phyloP scores from a whole-genome alignment of 345 rosid species.

The Carallia brachiata region DNA sequence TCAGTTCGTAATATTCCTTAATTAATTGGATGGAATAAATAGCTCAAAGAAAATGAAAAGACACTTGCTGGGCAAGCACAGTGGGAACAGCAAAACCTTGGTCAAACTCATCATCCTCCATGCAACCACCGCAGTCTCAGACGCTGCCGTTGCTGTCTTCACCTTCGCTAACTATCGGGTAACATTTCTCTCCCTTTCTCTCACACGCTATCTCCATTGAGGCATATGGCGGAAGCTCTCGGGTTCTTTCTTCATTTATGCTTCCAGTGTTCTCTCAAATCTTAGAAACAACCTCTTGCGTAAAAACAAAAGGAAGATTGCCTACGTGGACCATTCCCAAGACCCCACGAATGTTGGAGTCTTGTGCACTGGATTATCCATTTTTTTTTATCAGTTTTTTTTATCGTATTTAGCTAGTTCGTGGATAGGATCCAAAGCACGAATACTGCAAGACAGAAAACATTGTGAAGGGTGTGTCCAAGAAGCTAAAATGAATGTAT shows the following conservation, averaged over 20 bases:
- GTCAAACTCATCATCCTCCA: constrained; percentile 24
- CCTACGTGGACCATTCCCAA: too few relatives aligned
- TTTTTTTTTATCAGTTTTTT: too few relatives aligned
- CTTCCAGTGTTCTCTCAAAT: too few relatives aligned
- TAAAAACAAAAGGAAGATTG: too few relatives aligned
- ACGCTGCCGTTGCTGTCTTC: constrained; percentile 14
- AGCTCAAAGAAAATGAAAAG: constrained; percentile 45
- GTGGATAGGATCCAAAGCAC: too few relatives aligned
- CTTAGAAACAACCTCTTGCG: too few relatives aligned
- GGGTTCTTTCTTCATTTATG: too few relatives aligned
- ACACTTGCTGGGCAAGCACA: constrained; percentile 23
- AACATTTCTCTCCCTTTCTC: constrained; percentile 8
- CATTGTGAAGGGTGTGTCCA: neutral
- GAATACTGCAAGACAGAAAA: neutral
- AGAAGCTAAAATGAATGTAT: neutral
- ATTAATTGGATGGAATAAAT: neutral
- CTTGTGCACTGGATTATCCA: too few relatives aligned
- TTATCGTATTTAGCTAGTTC: too few relatives aligned
- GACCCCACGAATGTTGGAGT: too few relatives aligned
- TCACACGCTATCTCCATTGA: neutral
- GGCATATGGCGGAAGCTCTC: neutral
- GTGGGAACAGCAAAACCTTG: constrained; percentile 33
- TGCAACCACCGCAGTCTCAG: constrained; percentile 14
- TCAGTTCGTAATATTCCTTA: too few relatives aligned
- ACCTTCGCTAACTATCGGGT: constrained; percentile 50